Evolutionary conservation across 139 green algal species (phyloP).

Genomic region (Micractinium sp.): DNA sequence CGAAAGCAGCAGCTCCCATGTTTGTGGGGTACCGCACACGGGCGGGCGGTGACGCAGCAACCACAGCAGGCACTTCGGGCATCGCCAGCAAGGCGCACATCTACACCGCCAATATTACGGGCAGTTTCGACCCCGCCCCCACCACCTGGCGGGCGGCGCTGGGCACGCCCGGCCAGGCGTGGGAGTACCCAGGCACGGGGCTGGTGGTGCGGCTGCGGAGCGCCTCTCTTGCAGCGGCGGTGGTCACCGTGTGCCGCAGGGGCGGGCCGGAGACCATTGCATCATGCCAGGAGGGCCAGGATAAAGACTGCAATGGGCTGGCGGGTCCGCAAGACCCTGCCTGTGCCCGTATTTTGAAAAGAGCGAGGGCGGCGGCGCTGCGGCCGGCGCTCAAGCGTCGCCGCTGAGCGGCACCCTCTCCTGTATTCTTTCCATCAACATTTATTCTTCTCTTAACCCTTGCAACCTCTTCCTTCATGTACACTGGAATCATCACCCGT

Average conservation of each 20-base stretch:
- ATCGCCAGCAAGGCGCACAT: not conserved
- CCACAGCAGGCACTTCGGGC: too few species aligned
- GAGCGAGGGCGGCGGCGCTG: not conserved
- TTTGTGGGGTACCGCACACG: slow-evolving; percentile 6
- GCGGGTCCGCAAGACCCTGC: not conserved
- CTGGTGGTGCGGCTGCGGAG: slow-evolving; percentile 1
- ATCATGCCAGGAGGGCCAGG: not conserved
- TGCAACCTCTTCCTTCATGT: too few species aligned
- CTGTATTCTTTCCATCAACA: too few species aligned
- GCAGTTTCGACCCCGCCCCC: not conserved
- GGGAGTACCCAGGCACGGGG: not conserved
- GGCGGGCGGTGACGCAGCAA: not conserved
- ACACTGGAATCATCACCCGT: too few species aligned
- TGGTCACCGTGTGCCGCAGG: slow-evolving; percentile 1
- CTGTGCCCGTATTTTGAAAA: not conserved
- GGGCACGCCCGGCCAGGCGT: not conserved
- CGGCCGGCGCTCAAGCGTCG: too few species aligned
- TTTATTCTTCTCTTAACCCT: too few species aligned
- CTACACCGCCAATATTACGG: not conserved
- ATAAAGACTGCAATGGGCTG: slow-evolving; percentile 9
- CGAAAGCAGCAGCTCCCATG: not conserved
- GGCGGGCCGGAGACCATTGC: not conserved
- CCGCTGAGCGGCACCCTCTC: too few species aligned
- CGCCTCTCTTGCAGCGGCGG: not conserved
- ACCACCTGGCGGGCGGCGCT: not conserved